Conservation (phyloP, 306 rosid species). For the Citrullus colocynthis region DNA sequence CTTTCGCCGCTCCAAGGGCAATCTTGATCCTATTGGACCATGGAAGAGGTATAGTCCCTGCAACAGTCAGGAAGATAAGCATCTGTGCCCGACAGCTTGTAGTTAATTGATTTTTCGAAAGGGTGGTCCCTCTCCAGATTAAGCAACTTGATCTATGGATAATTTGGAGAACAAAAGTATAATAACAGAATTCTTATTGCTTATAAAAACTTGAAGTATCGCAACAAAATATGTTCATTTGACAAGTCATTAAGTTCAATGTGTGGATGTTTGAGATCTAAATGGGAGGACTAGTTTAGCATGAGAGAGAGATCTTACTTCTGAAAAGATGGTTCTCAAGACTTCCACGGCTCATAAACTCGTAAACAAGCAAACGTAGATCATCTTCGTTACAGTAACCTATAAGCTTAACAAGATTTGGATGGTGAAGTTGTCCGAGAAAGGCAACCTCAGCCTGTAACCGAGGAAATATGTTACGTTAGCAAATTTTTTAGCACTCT, state of each 20-base stretch:
- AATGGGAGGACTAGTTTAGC: neutral
- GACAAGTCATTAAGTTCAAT: neutral
- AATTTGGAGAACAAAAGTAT: neutral
- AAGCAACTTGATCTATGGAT: neutral
- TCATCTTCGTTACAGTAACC: conserved; percentile 92
- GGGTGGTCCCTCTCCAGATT: neutral
- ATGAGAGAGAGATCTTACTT: conserved; percentile 40
- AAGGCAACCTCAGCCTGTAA: conserved; percentile 91
- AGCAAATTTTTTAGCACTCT: conserved; percentile 15
- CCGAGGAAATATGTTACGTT: neutral
- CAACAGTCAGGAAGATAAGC: conserved; percentile 29
- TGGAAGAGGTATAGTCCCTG: conserved; percentile 93
- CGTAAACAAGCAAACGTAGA: conserved; percentile 82
- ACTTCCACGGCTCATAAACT: conserved; percentile 95
- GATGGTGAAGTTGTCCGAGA: conserved; percentile 96
- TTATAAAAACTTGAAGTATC: neutral
- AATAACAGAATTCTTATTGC: neutral
- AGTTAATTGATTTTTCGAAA: neutral
- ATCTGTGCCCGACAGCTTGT: conserved; percentile 2
- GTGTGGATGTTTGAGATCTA: neutral
- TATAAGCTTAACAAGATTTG: conserved; percentile 86
- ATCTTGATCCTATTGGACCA: conserved; percentile 93
- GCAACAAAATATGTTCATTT: neutral
- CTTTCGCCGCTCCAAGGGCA: conserved; percentile 93
- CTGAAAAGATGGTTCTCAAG: conserved; percentile 94